Percentiles rank a stretch among this genome's conserved stretches.
These are phyloP conservation scores for Elsinoe arachidis DNA, from an alignment of 2,329 filamentous ascomycete genomes.

Conservation along the genomic window DNA sequence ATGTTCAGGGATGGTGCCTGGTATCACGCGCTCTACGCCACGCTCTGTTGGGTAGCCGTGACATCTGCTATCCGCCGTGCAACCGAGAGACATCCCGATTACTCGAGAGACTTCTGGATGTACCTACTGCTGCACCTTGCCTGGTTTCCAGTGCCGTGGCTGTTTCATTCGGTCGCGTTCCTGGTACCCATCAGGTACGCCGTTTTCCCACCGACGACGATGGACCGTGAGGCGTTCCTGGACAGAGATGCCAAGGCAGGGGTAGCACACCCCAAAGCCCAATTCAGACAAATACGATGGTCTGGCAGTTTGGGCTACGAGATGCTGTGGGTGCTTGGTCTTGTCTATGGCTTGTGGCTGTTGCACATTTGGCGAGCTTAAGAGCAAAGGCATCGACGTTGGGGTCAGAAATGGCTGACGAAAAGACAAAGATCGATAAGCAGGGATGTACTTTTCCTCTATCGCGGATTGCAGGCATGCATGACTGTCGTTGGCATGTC, in stretches of 20 bases:
- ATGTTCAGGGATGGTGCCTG: conserved; percentile 48
- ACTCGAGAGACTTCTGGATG: conserved; percentile 27
- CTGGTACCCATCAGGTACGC: conserved; percentile 48
- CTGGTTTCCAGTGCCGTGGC: conserved; percentile 53
- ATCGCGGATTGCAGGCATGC: no score
- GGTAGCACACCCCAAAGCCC: conserved; percentile 39
- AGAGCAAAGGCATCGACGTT: neutral
- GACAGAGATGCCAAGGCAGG: conserved; percentile 47
- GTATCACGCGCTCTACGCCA: conserved; percentile 49
- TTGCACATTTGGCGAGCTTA: neutral
- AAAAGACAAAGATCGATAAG: neutral
- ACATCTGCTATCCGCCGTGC: conserved; percentile 39
- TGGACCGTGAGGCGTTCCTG: conserved; percentile 50
- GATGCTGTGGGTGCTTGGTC: neutral
- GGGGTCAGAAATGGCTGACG: neutral
- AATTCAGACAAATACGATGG: conserved; percentile 5
- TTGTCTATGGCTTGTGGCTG: neutral
- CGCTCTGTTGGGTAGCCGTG: conserved; percentile 45
- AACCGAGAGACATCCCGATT: conserved; percentile 32
- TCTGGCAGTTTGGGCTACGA: neutral
- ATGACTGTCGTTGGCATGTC: no score
- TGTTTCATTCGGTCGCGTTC: conserved; percentile 23
- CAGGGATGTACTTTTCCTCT: no score
- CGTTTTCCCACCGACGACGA: conserved; percentile 50
- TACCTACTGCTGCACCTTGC: conserved; percentile 52